Base-by-base conservation (phyloP, 306 rosid species). In the Vigna mungo region DNA sequence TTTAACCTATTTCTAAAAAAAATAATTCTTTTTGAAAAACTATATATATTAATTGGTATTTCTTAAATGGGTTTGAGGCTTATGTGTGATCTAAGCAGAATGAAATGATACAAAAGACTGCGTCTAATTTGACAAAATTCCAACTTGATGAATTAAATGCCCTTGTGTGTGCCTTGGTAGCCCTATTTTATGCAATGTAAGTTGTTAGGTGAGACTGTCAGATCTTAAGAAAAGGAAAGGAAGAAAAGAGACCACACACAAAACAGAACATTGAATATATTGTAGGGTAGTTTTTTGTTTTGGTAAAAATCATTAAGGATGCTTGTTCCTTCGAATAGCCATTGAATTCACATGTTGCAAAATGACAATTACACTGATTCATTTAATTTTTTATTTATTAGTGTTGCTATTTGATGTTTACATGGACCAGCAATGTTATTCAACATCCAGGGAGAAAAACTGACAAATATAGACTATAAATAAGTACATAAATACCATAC, bases 121-220 rank as follows among this genome's bases (percentile, higher is more conserved):
- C 37, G 0, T 34, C 37, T 34, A 34, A 0, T 36, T 68, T 1
- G 1, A 18, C 13, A 15, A 34, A 39, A 20, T n/a, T 17, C n/a
- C n/a, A 8, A 55, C 64, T 64, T 71, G 62, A 58, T 41, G 56
- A 44, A 72, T 81, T 72, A 44, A 62, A 72, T 85, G 77, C 77
- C 13, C 4, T 36, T 7, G 69, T 81, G 21, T 44, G 66, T 59
- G 36, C 52, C 65, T 4, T 68, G 25, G 1, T 4, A 25, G 18
- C 72, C n/a, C 27, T 55, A 39, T 18, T 69, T 56, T 30, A 62
- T 62, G 68, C 1, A 14, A 13, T 12, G 44, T n/a, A 23, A 59
- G 58, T 6, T 37, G 39, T 83, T 49, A 43, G 65, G 84, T 54
- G 60, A 34, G 46, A 23, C 2, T 15, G 72, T 71, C 49, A 43